A percentile compares a stretch with the other conserved stretches of the same genome.
Conservation (phyloP, 768 basidiomycete genomes). For the Collybia sp. region DNA sequence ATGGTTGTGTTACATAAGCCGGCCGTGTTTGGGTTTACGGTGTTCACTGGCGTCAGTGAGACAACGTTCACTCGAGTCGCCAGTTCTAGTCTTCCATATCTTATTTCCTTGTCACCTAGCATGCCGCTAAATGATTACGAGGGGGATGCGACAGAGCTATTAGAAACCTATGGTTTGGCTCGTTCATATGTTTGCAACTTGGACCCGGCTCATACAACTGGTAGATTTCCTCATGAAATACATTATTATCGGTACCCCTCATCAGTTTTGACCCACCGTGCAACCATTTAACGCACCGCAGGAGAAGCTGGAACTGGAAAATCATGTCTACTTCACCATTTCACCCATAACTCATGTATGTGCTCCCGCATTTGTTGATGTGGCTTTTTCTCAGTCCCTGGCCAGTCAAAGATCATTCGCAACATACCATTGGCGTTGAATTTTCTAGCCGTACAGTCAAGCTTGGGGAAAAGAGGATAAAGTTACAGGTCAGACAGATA, state of each 20-base stretch:
- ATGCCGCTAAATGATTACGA: slow-evolving; percentile 68
- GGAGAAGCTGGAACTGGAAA: slow-evolving; percentile 98
- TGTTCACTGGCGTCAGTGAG: not conserved
- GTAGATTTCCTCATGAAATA: slow-evolving; percentile 98
- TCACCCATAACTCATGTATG: slow-evolving; percentile 93
- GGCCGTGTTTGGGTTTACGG: not conserved
- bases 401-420: slow-evolving; percentile 92
- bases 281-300: slow-evolving; percentile 20
- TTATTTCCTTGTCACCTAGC: slow-evolving; percentile 19
- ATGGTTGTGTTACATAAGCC: too few species aligned
- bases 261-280: not conserved
- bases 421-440: slow-evolving; percentile 98
- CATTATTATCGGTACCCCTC: slow-evolving; percentile 79
- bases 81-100: slow-evolving; percentile 1
- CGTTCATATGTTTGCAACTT: not conserved
- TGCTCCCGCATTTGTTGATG: not conserved
- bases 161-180: slow-evolving; percentile 86
- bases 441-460: slow-evolving; percentile 93
- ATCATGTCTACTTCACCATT: slow-evolving; percentile 94
- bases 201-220: slow-evolving; percentile 11
- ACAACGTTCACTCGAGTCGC: not conserved
- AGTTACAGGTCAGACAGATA: slow-evolving; percentile 76
- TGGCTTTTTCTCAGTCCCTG: slow-evolving; percentile 2
- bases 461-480: slow-evolving; percentile 91
- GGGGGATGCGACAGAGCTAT: slow-evolving; percentile 83